phyloP scores from a whole-genome alignment of 192 early-diverging fungal species.

The Coemansia sp. region DNA sequence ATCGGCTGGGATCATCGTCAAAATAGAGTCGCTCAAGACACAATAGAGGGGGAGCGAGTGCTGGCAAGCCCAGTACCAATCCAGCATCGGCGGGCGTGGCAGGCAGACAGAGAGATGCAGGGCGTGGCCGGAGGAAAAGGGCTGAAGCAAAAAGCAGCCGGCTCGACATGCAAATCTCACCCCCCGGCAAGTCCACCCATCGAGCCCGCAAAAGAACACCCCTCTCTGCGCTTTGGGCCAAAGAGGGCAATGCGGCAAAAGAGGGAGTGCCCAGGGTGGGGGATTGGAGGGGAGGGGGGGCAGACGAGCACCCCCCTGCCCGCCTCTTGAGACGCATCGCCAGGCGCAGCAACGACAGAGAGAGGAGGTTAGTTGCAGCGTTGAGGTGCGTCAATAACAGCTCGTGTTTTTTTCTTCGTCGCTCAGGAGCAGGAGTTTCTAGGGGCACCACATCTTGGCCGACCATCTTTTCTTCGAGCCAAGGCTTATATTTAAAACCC shows the following conservation, averaged over 20 bases:
- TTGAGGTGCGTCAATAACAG: conserved; percentile 27
- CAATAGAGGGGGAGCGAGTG: not conserved
- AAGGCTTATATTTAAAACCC: not conserved
- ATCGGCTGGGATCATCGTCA: not conserved
- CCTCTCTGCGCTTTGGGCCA: conserved; percentile 5
- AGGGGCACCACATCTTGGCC: not conserved
- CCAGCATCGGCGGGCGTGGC: not conserved
- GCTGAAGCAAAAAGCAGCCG: conserved; percentile 1
- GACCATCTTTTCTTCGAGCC: not conserved
- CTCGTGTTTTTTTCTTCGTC: conserved; percentile 10
- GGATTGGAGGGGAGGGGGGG: not conserved
- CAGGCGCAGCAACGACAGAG: conserved; percentile 9
- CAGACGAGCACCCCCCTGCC: conserved; percentile 6
- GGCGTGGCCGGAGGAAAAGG: not conserved
- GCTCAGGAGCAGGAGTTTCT: not conserved
- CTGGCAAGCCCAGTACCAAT: not conserved
- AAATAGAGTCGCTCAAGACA: not conserved
- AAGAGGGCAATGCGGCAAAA: not conserved
- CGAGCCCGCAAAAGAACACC: conserved; percentile 3
- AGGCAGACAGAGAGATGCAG: not conserved
- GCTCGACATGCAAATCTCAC: not conserved
- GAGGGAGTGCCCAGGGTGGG: not conserved
- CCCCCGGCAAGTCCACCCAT: conserved; percentile 1
- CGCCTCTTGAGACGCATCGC: conserved; percentile 9
- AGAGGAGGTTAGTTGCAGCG: conserved; percentile 20